A percentile compares a stretch with the other conserved stretches of the same genome.
These are phyloP conservation scores for Gossypium herbaceum DNA, from an alignment of 345 rosid genomes.

Conservation along the genomic window DNA sequence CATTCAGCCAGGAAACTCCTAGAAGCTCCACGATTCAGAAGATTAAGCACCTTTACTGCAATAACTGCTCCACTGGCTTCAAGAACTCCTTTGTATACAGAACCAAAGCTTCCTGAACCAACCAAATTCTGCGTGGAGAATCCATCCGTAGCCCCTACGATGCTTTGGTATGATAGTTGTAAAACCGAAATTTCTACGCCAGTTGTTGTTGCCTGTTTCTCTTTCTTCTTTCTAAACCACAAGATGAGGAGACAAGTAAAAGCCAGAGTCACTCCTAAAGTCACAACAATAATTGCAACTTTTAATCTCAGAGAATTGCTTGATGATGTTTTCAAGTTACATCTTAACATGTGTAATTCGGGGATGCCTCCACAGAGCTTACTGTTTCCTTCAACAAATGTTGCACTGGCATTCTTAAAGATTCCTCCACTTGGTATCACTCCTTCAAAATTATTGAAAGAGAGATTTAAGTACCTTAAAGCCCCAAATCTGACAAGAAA, in stretches of 20 bases:
- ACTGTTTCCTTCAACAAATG: slow-evolving; percentile 26
- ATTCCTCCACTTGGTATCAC: slow-evolving; percentile 30
- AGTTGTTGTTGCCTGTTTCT: not conserved
- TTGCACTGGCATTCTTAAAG: slow-evolving; percentile 30
- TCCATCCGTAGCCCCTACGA: slow-evolving; percentile 18
- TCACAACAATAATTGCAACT: not conserved
- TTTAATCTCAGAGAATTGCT: not conserved
- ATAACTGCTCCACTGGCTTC: not conserved
- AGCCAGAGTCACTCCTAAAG: not conserved
- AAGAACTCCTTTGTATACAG: slow-evolving; percentile 22
- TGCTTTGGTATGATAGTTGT: not conserved
- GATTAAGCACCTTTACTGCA: slow-evolving; percentile 40
- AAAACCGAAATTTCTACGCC: not conserved
- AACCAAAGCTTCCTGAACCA: slow-evolving; percentile 27
- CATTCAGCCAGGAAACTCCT: not conserved
- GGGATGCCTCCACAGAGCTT: slow-evolving; percentile 37
- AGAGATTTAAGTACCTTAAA: slow-evolving; percentile 20
- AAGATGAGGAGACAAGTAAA: not conserved
- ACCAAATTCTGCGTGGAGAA: slow-evolving; percentile 22
- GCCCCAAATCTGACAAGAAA: not conserved
- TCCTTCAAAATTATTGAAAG: slow-evolving; percentile 43
- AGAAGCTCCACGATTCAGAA: slow-evolving; percentile 9
- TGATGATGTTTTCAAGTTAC: not conserved
- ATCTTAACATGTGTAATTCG: not conserved
- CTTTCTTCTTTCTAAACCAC: not conserved